Evolutionary conservation across 257 asterid genomes (phyloP).

Genomic region (Scutellaria minor): DNA sequence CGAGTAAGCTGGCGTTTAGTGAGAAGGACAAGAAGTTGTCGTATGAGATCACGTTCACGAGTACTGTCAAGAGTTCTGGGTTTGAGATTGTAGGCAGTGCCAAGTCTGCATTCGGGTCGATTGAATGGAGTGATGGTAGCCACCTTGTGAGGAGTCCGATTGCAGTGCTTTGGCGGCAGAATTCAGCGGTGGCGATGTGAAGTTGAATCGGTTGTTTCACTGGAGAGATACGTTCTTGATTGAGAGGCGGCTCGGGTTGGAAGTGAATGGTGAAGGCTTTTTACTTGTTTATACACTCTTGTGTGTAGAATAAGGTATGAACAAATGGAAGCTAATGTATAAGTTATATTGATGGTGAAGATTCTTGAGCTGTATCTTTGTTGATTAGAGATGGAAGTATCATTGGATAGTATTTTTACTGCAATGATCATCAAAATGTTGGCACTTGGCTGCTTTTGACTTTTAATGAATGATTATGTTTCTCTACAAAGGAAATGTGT

Average conservation of each 20-base stretch:
- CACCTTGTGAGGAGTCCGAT: conserved; percentile 82
- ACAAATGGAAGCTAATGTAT: conserved; percentile 20
- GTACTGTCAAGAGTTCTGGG: conserved; percentile 32
- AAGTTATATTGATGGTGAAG: neutral
- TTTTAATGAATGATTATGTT: too few relatives aligned
- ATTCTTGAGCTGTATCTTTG: conserved; percentile 17
- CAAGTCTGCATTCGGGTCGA: conserved; percentile 68
- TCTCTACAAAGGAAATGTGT: neutral
- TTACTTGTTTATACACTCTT: conserved; percentile 23
- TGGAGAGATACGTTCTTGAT: conserved; percentile 7
- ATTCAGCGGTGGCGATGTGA: conserved; percentile 61
- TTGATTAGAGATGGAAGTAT: conserved; percentile 11
- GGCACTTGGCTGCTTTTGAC: neutral
- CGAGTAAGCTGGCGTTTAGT: conserved; percentile 62
- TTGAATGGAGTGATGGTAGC: conserved; percentile 78
- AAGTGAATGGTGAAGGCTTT: neutral
- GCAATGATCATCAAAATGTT: neutral
- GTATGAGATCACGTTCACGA: conserved; percentile 68
- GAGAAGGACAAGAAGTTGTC: conserved; percentile 50
- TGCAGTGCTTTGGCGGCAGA: conserved; percentile 58
- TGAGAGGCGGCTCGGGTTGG: neutral
- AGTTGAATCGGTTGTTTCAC: neutral
- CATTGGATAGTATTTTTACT: neutral
- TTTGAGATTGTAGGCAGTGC: conserved; percentile 37
- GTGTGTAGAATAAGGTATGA: conserved; percentile 37